Percentiles rank a stretch among this genome's conserved stretches.
Evolutionary conservation across 371 early-diverging fungal genomes (phyloP).

Genomic region (Funneliformis caledonium): DNA sequence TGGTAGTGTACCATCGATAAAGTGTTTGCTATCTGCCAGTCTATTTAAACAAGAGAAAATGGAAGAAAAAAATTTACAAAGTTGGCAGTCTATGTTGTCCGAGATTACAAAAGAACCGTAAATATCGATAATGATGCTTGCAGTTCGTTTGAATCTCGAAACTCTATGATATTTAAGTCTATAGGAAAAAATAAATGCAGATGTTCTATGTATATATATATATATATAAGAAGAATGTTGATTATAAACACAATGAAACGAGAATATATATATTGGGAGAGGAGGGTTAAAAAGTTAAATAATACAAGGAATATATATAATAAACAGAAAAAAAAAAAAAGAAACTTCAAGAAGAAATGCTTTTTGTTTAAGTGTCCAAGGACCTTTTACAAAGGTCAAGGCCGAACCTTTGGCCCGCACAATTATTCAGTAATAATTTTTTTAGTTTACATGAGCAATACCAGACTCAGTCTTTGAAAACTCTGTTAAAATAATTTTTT

Average conservation of each 20-base stretch:
- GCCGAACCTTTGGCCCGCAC: conserved; percentile 31
- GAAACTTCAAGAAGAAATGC: background rate
- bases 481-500: background rate
- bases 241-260: conserved; percentile 41
- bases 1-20: background rate
- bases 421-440: background rate
- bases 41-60: conserved; percentile 28
- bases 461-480: background rate
- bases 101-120: background rate
- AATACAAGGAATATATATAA: conserved; percentile 1
- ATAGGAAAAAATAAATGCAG: conserved; percentile 34
- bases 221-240: background rate
- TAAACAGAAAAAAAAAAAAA: background rate
- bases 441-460: background rate
- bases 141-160: background rate
- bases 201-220: conserved; percentile 39
- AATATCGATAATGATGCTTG: background rate
- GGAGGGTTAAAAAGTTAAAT: conserved; percentile 11
- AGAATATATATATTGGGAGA: conserved; percentile 36
- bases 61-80: conserved; percentile 16
- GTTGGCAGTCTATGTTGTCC: conserved; percentile 38
- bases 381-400: conserved; percentile 7
- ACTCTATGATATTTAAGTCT: conserved; percentile 40
- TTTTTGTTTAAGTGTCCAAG: conserved; percentile 23
- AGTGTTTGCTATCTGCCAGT: conserved; percentile 37